phyloP scores from a whole-genome alignment of 768 basidiomycete species.

The Pholiota microspora region DNA sequence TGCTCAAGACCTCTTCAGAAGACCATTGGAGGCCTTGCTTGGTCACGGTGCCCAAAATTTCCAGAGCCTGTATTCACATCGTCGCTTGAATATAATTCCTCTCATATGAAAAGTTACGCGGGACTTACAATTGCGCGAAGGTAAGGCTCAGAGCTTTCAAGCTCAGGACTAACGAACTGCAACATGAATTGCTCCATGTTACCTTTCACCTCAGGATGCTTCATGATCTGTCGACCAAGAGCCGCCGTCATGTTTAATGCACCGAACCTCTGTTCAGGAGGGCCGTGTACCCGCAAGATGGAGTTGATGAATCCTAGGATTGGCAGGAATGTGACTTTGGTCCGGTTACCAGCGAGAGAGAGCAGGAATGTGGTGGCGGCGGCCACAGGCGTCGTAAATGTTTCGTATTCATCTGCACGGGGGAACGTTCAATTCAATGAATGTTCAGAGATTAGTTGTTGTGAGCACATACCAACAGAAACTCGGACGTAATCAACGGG shows the following conservation, averaged over 20 bases:
- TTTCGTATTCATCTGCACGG: slow-evolving; percentile 76
- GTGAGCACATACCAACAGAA: slow-evolving; percentile 54
- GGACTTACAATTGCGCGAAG: slow-evolving; percentile 72
- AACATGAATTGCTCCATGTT: slow-evolving; percentile 79
- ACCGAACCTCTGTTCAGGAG: slow-evolving; percentile 66
- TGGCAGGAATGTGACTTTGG: slow-evolving; percentile 78
- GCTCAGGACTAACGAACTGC: slow-evolving; percentile 73
- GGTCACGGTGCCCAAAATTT: slow-evolving; percentile 74
- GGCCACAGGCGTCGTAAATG: slow-evolving; percentile 71
- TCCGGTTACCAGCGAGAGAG: slow-evolving; percentile 73
- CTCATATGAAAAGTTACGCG: slow-evolving; percentile 3
- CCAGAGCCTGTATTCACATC: slow-evolving; percentile 56
- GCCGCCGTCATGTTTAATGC: slow-evolving; percentile 82
- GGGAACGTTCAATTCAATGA: background rate
- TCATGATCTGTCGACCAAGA: slow-evolving; percentile 78
- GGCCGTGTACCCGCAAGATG: slow-evolving; percentile 59
- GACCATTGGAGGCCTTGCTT: slow-evolving; percentile 70
- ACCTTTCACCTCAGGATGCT: slow-evolving; percentile 74
- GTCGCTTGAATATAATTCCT: slow-evolving; percentile 2
- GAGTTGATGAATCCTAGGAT: slow-evolving; percentile 77
- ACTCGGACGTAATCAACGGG: slow-evolving; percentile 80
- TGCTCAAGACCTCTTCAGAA: slow-evolving; percentile 69
- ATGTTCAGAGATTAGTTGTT: background rate
- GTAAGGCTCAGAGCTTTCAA: slow-evolving; percentile 64
- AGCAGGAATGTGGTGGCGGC: slow-evolving; percentile 82